phyloP scores from a whole-genome alignment of 1,139 yeast genomes.

The Pneumocystis carinii region DNA sequence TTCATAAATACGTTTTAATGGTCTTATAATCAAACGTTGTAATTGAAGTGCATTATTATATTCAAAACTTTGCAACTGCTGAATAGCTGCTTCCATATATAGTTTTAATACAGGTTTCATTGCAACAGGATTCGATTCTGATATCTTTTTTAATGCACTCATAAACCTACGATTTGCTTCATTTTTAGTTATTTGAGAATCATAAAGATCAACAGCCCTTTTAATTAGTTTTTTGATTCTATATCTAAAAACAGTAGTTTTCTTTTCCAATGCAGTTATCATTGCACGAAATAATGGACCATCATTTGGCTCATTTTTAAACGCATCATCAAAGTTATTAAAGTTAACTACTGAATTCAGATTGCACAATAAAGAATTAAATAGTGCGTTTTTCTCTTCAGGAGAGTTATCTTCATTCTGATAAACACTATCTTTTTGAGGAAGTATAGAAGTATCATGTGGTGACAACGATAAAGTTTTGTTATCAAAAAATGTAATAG shows the following conservation, averaged over 20 bases:
- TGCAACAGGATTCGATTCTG: conserved; percentile 23
- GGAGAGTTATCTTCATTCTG: neutral
- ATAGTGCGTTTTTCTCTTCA: neutral
- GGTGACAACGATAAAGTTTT: neutral
- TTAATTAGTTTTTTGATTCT: conserved; percentile 30
- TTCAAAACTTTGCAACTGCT: conserved; percentile 13
- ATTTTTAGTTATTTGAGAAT: conserved; percentile 24
- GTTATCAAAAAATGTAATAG: neutral
- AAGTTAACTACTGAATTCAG: neutral
- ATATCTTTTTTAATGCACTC: conserved; percentile 21
- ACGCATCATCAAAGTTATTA: conserved; percentile 12
- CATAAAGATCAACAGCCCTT: conserved; percentile 25
- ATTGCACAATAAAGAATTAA: neutral
- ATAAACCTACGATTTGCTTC: conserved; percentile 26
- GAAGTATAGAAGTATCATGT: neutral
- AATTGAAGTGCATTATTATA: conserved; percentile 17
- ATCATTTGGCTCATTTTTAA: conserved; percentile 37
- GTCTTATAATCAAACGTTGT: conserved; percentile 26
- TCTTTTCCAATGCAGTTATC: conserved; percentile 39
- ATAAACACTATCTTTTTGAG: neutral
- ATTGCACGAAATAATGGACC: conserved; percentile 61
- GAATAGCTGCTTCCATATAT: conserved; percentile 19
- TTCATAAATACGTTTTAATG: conserved; percentile 29
- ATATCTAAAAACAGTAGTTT: conserved; percentile 35
- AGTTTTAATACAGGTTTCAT: conserved; percentile 23